Percentiles rank a stretch among this genome's conserved stretches.
phyloP scores from a whole-genome alignment of 2,329 filamentous ascomycete species.

The Albifimbria verrucaria region DNA sequence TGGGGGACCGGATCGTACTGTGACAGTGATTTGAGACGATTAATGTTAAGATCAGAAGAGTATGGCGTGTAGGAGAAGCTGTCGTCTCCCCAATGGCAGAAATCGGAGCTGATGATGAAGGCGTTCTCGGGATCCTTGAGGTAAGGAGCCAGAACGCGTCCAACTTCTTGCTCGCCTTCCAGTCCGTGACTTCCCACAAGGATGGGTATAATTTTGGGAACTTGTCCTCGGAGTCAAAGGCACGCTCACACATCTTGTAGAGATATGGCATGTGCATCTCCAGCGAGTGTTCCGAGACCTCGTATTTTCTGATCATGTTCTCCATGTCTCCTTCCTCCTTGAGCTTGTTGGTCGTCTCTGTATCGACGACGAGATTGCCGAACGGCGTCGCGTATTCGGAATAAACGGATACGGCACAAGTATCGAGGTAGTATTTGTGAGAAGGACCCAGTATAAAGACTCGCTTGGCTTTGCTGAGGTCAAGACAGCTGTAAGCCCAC shows the following conservation, averaged over 20 bases:
- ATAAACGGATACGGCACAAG: constrained; percentile 73
- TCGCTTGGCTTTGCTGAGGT: constrained; percentile 77
- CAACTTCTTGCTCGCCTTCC: constrained; percentile 64
- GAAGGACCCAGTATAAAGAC: constrained; percentile 92
- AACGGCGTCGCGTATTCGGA: constrained; percentile 70
- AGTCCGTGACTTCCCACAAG: constrained; percentile 73
- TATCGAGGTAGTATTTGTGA: constrained; percentile 77
- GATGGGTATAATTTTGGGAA: constrained; percentile 79
- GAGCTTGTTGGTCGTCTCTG: constrained; percentile 48
- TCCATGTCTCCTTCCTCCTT: constrained; percentile 28
- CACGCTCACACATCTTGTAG: constrained; percentile 66
- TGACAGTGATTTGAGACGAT: constrained; percentile 35
- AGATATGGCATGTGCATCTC: constrained; percentile 97
- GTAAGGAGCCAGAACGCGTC: constrained; percentile 71
- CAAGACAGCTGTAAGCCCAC: constrained; percentile 88
- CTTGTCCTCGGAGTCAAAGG: constrained; percentile 43
- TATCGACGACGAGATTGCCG: constrained; percentile 66
- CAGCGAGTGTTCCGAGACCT: constrained; percentile 85
- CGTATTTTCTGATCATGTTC: constrained; percentile 62
- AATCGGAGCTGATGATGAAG: constrained; percentile 91
- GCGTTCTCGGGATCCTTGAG: constrained; percentile 70
- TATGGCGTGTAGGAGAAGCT: constrained; percentile 83
- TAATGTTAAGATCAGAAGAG: constrained; percentile 38
- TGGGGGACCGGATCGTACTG: constrained; percentile 29
- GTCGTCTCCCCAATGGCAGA: constrained; percentile 85